phyloP scores from a whole-genome alignment of 371 early-diverging fungal genomes.

The Mucor plumbeus region DNA sequence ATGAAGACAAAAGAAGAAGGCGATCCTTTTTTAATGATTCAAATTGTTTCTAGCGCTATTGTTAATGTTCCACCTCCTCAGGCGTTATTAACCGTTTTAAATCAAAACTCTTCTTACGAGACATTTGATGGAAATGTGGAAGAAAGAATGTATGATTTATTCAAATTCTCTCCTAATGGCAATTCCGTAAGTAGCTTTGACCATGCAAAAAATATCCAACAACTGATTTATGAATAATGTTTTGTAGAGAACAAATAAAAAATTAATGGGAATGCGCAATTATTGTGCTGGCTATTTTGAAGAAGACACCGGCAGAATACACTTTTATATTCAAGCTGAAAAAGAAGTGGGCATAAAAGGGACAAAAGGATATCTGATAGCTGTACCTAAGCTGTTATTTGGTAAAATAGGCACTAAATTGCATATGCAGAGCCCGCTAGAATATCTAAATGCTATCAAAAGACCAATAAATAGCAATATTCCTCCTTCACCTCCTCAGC shows the following conservation, averaged over 20 bases:
- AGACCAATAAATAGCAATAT: not conserved
- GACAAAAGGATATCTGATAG: slow-evolving; percentile 41
- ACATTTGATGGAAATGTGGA: slow-evolving; percentile 43
- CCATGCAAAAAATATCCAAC: not conserved
- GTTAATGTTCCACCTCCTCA: slow-evolving; percentile 65
- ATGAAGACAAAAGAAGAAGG: slow-evolving; percentile 56
- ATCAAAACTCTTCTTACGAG: slow-evolving; percentile 40
- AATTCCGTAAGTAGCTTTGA: slow-evolving; percentile 30
- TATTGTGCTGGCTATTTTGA: slow-evolving; percentile 46
- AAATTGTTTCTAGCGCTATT: slow-evolving; percentile 80
- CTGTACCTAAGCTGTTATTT: slow-evolving; percentile 45
- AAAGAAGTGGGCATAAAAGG: slow-evolving; percentile 37
- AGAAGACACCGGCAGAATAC: slow-evolving; percentile 33
- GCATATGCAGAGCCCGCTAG: not conserved
- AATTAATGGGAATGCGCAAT: slow-evolving; percentile 47
- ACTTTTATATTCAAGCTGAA: slow-evolving; percentile 48
- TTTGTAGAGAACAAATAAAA: slow-evolving; percentile 39
- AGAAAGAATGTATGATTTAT: slow-evolving; percentile 50
- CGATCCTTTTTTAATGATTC: slow-evolving; percentile 76
- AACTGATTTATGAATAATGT: too few species aligned
- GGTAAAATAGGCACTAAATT: slow-evolving; percentile 27
- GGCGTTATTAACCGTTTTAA: slow-evolving; percentile 40
- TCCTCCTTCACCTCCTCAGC: not conserved
- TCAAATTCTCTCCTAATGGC: slow-evolving; percentile 45
- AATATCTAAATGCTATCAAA: not conserved